A percentile compares a stretch with the other conserved stretches of the same genome.
Evolutionary conservation across 148 eudicot genomes (phyloP).

Genomic region (Fagopyrum tataricum): DNA sequence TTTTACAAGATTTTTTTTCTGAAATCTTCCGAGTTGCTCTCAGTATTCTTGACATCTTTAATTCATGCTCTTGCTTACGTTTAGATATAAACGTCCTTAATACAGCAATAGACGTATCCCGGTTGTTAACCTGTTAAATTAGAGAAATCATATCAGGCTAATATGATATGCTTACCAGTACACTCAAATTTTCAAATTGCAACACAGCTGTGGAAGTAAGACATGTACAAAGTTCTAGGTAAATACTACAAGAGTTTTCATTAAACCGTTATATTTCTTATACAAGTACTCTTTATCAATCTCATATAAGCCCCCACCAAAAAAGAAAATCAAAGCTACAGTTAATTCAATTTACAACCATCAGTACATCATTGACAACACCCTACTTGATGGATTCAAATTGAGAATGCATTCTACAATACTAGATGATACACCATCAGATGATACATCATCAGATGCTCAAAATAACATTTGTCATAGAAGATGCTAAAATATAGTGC

Average conservation of each 20-base stretch:
- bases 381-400: neutral
- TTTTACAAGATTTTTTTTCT: slow-evolving; percentile 21
- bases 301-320: neutral
- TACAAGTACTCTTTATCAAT: neutral
- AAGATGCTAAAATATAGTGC: neutral
- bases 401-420: neutral
- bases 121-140: slow-evolving; percentile 70
- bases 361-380: neutral
- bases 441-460: neutral
- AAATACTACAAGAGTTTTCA: neutral
- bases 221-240: neutral
- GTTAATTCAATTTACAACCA: neutral
- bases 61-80: slow-evolving; percentile 73
- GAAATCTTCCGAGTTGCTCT: slow-evolving; percentile 32
- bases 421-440: neutral
- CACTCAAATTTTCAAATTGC: neutral
- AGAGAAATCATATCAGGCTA: neutral
- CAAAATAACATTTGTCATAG: neutral
- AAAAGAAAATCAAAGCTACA: neutral
- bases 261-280: neutral
- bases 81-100: slow-evolving; percentile 70
- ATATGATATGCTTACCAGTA: neutral
- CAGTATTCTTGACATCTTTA: slow-evolving; percentile 34
- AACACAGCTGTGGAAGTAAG: neutral
- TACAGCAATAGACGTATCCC: slow-evolving; percentile 94